Percentiles rank a stretch among this genome's conserved stretches.
These are phyloP conservation scores for Alternaria tenuissima DNA, from an alignment of 2,329 filamentous ascomycete genomes.

Conservation along the genomic window DNA sequence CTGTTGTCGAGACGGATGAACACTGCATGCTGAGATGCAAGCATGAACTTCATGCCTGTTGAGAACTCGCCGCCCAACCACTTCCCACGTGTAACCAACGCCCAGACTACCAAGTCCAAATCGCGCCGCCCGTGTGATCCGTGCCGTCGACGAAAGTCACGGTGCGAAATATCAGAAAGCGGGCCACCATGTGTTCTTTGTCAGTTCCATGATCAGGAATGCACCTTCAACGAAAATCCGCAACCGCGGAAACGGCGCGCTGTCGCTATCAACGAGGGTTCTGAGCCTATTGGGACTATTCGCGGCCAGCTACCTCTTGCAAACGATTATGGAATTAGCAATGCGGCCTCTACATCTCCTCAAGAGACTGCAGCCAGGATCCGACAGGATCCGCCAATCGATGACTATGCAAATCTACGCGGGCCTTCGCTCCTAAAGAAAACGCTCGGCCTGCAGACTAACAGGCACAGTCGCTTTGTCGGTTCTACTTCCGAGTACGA, in stretches of 20 bases:
- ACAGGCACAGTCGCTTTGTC: constrained; percentile 40
- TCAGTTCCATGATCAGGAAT: constrained; percentile 70
- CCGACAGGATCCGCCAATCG: constrained; percentile 36
- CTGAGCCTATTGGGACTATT: constrained; percentile 7
- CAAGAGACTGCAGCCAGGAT: constrained; percentile 23
- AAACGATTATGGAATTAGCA: background rate
- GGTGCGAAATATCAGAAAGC: constrained; percentile 74
- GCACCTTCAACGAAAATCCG: constrained; percentile 72
- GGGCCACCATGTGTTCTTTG: constrained; percentile 71
- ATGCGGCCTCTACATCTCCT: constrained; percentile 13
- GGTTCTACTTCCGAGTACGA: constrained; percentile 44
- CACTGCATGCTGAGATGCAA: background rate
- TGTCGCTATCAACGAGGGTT: constrained; percentile 3
- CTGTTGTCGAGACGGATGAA: background rate
- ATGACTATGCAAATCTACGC: constrained; percentile 45
- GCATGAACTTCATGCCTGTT: constrained; percentile 27
- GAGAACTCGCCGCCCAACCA: constrained; percentile 25
- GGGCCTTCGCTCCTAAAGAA: constrained; percentile 47
- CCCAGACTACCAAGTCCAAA: constrained; percentile 21
- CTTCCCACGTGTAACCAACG: constrained; percentile 12
- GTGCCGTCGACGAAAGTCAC: constrained; percentile 70
- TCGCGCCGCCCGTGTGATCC: constrained; percentile 68
- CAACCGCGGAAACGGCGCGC: constrained; percentile 73
- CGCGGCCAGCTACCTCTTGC: constrained; percentile 3
- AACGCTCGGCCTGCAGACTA: constrained; percentile 46